Conservation (phyloP, 2,329 filamentous ascomycete genomes). For the Colletotrichum cuscutae region DNA sequence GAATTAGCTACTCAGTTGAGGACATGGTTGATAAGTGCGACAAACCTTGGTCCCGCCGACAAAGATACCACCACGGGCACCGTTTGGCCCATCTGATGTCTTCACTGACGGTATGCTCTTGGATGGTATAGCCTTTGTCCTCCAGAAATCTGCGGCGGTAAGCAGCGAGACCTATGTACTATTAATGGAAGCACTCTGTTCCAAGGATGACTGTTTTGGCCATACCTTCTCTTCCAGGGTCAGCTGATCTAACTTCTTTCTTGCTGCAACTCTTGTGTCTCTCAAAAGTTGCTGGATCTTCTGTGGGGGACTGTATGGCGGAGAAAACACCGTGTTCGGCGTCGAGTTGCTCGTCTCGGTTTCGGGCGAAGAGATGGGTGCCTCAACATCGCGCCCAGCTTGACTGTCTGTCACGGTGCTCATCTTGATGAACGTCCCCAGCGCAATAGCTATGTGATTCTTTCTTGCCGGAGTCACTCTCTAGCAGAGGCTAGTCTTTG, state of each 20-base stretch:
- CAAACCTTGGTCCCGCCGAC: constrained; percentile 72
- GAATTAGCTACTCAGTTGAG: not conserved
- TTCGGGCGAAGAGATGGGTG: constrained; percentile 29
- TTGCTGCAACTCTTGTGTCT: constrained; percentile 53
- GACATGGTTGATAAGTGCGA: not conserved
- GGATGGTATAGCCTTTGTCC: constrained; percentile 70
- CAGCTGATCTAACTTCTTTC: constrained; percentile 61
- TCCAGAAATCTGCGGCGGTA: constrained; percentile 75
- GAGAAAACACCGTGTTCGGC: constrained; percentile 61
- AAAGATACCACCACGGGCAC: constrained; percentile 74
- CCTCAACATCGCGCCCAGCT: constrained; percentile 45
- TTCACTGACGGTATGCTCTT: constrained; percentile 74
- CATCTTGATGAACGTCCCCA: not conserved
- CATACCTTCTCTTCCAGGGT: constrained; percentile 68
- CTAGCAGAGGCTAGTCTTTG: not conserved
- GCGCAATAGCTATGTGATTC: not conserved
- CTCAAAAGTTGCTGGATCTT: constrained; percentile 46
- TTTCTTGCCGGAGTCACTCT: not conserved
- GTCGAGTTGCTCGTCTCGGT: constrained; percentile 51
- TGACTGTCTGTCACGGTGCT: not conserved
- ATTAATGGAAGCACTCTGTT: not conserved
- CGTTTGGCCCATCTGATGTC: constrained; percentile 76
- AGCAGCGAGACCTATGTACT: constrained; percentile 63
- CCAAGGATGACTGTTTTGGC: not conserved
- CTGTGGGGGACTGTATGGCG: constrained; percentile 54